Base-by-base conservation (phyloP, 257 asterid species). In the Scutellaria barbata region DNA sequence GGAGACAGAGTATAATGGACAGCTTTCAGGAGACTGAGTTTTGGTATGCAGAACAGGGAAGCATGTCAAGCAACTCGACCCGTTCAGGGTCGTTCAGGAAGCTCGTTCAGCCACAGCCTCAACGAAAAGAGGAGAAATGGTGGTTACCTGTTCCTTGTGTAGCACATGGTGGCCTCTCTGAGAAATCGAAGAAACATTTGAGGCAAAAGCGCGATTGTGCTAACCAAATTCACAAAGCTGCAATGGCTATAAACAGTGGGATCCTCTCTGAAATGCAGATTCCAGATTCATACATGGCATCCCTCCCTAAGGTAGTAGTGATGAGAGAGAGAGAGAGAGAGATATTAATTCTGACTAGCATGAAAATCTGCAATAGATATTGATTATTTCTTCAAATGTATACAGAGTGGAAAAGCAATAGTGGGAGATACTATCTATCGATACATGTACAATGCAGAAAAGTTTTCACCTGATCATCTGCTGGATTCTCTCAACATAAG, bases 1-100 rank as follows among this genome's bases (percentile, higher is more conserved):
- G 17, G 78, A 69, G 63, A 66, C 88, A 94, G 98, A 98, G 86
- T 35, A 79, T 82, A 56, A 54, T 92, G 86, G 95, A 89, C 69
- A 82, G 94, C 80, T 95, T 95, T 64, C 87, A 81, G 77, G 87
- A 80, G 20, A 85, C 84, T 0, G 97, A 95, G 69, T 92, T 95
- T 63, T 88, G 96, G 99, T 95, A 95, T 61, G 98, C 89, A 5
- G 96, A 92, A 63, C 74, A 86, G 62, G 96, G 97, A n/a, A 90
- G 94, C 75, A 81, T 83, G 68, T 84, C 95, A 0, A 85, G 77
- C 8, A 87, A 80, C 52, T 82, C 93, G 14, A 79, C 82, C 0
- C 85, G 80, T n/a, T 82, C 88, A 0, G 97, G 94, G n/a, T 90
- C 96, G 9, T 90, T 89, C 43, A 75, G 96, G 80, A 85, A 78